These are phyloP conservation scores for Psilocybe subaeruginosa DNA, from an alignment of 768 basidiomycete genomes.

Conservation along the genomic window DNA sequence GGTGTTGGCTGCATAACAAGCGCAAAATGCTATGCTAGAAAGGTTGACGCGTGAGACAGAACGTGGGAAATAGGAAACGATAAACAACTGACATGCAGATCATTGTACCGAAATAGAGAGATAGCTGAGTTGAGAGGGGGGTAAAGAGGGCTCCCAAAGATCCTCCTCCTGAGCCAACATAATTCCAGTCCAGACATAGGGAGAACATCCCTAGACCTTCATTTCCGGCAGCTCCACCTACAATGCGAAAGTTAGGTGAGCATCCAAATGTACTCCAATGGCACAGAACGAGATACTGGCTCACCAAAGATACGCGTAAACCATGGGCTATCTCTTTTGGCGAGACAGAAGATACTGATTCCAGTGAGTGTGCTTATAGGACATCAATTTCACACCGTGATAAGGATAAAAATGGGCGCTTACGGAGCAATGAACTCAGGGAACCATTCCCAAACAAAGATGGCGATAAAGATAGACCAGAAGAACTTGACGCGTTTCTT, in stretches of 20 bases:
- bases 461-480: conserved; percentile 53
- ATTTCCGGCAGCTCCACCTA: conserved; percentile 59
- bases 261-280: background rate
- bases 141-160: conserved; percentile 48
- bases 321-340: conserved; percentile 47
- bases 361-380: conserved; percentile 51
- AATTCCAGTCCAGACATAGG: conserved; percentile 66
- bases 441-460: conserved; percentile 61
- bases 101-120: conserved; percentile 49
- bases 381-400: conserved; percentile 27
- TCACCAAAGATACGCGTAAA: conserved; percentile 58
- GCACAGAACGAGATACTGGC: conserved; percentile 2
- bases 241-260: background rate
- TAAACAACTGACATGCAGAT: conserved; percentile 49
- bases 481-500: conserved; percentile 60
- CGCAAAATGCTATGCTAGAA: conserved; percentile 46
- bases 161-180: conserved; percentile 49
- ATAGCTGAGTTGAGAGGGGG: conserved; percentile 33
- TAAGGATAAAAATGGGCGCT: conserved; percentile 18
- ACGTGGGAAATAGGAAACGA: conserved; percentile 8
- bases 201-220: conserved; percentile 66
- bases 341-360: conserved; percentile 62
- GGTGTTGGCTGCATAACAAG: conserved; percentile 47
- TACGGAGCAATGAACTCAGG: conserved; percentile 52
- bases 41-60: background rate